phyloP scores from a whole-genome alignment of 192 early-diverging fungal species.

The Backusella westeae region DNA sequence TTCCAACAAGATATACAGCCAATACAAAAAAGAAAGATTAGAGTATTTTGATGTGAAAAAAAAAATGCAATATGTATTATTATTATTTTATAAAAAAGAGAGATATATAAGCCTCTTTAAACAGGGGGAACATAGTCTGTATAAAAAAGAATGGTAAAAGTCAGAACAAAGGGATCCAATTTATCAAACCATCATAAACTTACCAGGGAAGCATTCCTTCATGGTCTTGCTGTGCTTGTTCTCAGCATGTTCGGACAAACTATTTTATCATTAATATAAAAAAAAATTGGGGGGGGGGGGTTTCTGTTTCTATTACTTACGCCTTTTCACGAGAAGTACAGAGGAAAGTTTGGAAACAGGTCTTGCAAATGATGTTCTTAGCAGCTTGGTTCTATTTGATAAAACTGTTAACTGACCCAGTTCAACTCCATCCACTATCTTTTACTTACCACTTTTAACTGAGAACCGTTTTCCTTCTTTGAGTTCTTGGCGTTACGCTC shows the following conservation, averaged over 20 bases:
- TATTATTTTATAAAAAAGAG: background rate
- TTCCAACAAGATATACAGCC: background rate
- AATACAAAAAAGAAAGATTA: background rate
- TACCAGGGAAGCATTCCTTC: conserved; percentile 77
- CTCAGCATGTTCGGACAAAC: conserved; percentile 67
- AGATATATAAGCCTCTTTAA: background rate
- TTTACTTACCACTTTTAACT: conserved; percentile 59
- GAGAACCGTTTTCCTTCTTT: conserved; percentile 45
- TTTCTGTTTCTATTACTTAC: conserved; percentile 37
- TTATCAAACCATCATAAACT: background rate
- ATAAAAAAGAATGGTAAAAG: background rate
- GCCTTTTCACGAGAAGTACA: conserved; percentile 73
- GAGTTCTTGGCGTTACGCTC: conserved; percentile 64
- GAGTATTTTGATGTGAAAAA: background rate
- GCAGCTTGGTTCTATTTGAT: conserved; percentile 71
- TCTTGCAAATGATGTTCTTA: conserved; percentile 73
- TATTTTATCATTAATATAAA: conserved; percentile 11
- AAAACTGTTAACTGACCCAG: no score
- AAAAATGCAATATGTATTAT: background rate
- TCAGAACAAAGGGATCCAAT: background rate
- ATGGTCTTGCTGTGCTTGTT: conserved; percentile 77
- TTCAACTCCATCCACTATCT: background rate
- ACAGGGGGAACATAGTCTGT: background rate
- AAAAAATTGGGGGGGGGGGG: no score
- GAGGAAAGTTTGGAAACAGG: conserved; percentile 81